phyloP scores from a whole-genome alignment of 23 red algal species.

The Agarophyton chilense region DNA sequence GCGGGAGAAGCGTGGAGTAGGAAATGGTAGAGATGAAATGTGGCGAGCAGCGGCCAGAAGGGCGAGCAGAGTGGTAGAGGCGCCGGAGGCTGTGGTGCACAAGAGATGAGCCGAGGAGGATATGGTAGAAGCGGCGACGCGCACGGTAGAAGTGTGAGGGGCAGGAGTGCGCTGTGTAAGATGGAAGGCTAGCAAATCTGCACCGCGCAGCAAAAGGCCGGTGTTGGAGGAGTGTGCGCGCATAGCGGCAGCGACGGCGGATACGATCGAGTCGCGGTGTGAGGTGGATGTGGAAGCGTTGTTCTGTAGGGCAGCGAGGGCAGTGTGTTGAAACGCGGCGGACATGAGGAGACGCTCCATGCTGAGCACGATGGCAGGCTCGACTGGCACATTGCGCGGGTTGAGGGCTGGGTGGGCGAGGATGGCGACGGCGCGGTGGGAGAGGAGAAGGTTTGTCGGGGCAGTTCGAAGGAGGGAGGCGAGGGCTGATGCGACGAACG shows the following conservation, averaged over 20 bases:
- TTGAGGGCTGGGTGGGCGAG: slow-evolving; percentile 55
- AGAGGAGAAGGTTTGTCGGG: slow-evolving; percentile 51
- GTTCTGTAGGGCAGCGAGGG: slow-evolving; percentile 61
- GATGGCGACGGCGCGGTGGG: slow-evolving; percentile 58
- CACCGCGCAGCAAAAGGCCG: slow-evolving; percentile 47
- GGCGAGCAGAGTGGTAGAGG: slow-evolving; percentile 51
- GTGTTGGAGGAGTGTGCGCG: slow-evolving; percentile 34
- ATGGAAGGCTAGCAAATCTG: slow-evolving; percentile 59
- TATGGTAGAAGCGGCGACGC: slow-evolving; percentile 31
- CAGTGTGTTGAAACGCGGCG: slow-evolving; percentile 68
- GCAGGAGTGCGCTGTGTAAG: slow-evolving; percentile 42
- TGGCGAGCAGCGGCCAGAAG: slow-evolving; percentile 47
- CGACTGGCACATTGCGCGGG: slow-evolving; percentile 23
- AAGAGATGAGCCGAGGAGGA: slow-evolving; percentile 15
- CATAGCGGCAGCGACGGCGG: slow-evolving; percentile 52
- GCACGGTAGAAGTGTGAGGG: slow-evolving; percentile 25
- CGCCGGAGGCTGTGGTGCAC: slow-evolving; percentile 32
- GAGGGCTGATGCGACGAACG: slow-evolving; percentile 26
- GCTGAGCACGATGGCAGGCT: slow-evolving; percentile 42
- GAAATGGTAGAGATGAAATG: slow-evolving; percentile 36
- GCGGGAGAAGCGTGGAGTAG: slow-evolving; percentile 40
- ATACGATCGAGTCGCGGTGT: slow-evolving; percentile 32
- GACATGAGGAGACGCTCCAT: slow-evolving; percentile 57
- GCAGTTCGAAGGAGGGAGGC: slow-evolving; percentile 3
- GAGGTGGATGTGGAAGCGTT: neutral